Conservation (phyloP, 371 early-diverging fungal species). For the Zopfochytrium polystomum region DNA sequence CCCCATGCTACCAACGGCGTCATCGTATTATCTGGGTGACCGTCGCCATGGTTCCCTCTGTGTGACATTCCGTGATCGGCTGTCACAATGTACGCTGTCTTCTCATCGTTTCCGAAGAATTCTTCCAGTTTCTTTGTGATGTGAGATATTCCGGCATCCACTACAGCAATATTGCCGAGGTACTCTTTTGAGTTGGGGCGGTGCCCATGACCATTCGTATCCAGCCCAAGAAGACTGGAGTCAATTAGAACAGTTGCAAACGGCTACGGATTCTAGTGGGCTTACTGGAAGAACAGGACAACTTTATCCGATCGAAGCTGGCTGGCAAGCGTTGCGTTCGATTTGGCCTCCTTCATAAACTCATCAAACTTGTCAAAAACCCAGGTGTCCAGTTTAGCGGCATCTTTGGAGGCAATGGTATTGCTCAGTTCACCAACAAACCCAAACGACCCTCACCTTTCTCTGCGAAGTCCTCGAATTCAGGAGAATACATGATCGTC, state of each 20-base stretch:
- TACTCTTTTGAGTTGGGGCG: conserved; percentile 79
- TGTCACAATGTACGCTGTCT: conserved; percentile 86
- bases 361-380: conserved; percentile 68
- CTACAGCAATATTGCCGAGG: conserved; percentile 72
- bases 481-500: conserved; percentile 84
- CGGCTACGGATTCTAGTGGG: background rate
- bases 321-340: conserved; percentile 50
- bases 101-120: conserved; percentile 77
- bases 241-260: background rate
- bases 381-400: conserved; percentile 82
- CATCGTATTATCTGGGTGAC: conserved; percentile 90
- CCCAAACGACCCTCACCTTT: conserved; percentile 34
- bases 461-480: conserved; percentile 84
- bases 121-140: conserved; percentile 64
- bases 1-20: conserved; percentile 96
- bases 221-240: conserved; percentile 75
- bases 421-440: background rate
- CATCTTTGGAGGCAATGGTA: conserved; percentile 73
- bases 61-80: conserved; percentile 97
- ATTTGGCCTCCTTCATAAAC: conserved; percentile 56
- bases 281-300: conserved; percentile 82
- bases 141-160: conserved; percentile 72
- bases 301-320: conserved; percentile 70
- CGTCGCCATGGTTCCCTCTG: conserved; percentile 90
- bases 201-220: conserved; percentile 91